Conservation (phyloP, 2,329 filamentous ascomycete species). For the Paraconiothyrium brasiliense region DNA sequence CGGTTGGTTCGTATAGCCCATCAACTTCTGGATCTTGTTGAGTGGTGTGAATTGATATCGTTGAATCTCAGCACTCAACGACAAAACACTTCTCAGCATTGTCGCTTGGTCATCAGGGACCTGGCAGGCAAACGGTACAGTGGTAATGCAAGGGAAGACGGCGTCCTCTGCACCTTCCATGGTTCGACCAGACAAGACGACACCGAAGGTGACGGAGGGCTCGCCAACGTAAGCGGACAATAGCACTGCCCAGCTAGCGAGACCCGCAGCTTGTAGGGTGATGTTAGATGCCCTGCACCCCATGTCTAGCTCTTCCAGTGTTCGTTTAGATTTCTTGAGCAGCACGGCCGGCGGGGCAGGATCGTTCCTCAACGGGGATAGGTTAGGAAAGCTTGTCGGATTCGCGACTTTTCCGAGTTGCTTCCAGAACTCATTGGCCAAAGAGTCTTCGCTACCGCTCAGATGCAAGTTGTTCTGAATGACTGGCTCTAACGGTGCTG, state of each 20-base stretch:
- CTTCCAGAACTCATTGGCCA: constrained; percentile 69
- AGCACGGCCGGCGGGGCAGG: constrained; percentile 48
- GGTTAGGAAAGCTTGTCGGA: constrained; percentile 76
- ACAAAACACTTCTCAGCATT: constrained; percentile 71
- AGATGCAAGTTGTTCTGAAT: constrained; percentile 57
- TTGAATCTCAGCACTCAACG: constrained; percentile 70
- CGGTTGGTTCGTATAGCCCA: constrained; percentile 69
- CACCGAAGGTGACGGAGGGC: constrained; percentile 76
- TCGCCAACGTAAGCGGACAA: constrained; percentile 82
- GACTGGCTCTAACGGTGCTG: constrained; percentile 52
- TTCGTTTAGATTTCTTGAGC: constrained; percentile 50
- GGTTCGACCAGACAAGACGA: constrained; percentile 79
- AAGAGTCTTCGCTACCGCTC: constrained; percentile 40
- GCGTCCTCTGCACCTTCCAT: constrained; percentile 66
- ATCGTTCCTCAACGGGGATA: constrained; percentile 68
- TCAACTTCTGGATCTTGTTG: constrained; percentile 75
- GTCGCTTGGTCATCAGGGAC: constrained; percentile 64
- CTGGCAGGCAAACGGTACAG: constrained; percentile 74
- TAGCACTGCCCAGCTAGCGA: constrained; percentile 80
- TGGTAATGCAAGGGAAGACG: constrained; percentile 83
- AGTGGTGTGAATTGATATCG: constrained; percentile 78
- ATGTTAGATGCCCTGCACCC: constrained; percentile 67
- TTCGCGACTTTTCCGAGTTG: constrained; percentile 61
- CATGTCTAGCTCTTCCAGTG: constrained; percentile 61
- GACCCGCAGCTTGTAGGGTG: constrained; percentile 78